Evolutionary conservation across 305 asterid species (phyloP).

Genomic region (Caryopteris hybrid): DNA sequence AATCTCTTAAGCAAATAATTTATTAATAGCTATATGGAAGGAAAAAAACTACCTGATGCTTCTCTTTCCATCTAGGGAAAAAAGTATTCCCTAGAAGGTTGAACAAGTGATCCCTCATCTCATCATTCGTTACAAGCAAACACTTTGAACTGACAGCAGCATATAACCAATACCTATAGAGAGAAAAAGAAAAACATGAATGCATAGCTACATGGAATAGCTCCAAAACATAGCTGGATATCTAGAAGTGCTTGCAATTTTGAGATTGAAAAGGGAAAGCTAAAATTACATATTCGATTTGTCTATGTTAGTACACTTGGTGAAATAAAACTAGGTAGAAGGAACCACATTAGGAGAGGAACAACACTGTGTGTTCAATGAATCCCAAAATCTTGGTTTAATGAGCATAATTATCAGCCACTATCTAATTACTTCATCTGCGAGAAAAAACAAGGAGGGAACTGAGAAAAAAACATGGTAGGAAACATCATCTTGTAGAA

Average conservation of each 20-base stretch:
- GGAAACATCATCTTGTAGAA: no score
- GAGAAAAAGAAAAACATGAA: conserved; percentile 1
- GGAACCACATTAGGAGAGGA: neutral
- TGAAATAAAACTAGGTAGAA: neutral
- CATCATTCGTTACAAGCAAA: conserved; percentile 92
- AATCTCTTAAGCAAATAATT: neutral
- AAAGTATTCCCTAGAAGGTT: conserved; percentile 77
- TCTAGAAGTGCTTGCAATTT: conserved; percentile 1
- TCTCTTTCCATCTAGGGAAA: conserved; percentile 98
- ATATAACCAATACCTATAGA: conserved; percentile 88
- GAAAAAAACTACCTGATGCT: conserved; percentile 69
- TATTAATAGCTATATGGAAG: neutral
- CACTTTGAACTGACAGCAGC: conserved; percentile 92
- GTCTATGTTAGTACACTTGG: neutral
- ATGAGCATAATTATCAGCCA: neutral
- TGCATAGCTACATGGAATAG: neutral
- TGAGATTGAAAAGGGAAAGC: neutral
- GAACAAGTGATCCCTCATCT: conserved; percentile 98
- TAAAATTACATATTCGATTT: neutral
- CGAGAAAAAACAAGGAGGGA: neutral
- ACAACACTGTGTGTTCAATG: neutral
- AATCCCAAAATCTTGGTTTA: neutral
- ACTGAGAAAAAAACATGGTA: neutral
- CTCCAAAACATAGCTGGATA: conserved; percentile 4
- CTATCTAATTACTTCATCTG: neutral